Evolutionary conservation across 345 rosid genomes (phyloP).

Genomic region (Salix udensis): DNA sequence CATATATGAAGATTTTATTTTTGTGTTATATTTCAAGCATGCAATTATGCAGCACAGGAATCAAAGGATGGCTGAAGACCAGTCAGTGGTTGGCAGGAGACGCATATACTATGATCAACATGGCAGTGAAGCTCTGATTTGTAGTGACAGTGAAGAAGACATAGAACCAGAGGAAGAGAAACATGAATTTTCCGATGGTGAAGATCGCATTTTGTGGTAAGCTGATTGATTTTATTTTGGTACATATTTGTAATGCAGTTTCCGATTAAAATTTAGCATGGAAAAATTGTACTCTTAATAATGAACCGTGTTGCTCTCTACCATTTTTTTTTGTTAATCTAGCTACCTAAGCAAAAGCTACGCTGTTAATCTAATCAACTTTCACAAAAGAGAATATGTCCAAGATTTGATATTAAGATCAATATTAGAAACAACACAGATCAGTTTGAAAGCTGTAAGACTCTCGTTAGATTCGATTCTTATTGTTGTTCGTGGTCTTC

Average conservation of each 20-base stretch:
- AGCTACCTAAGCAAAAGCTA: not conserved
- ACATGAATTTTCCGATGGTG: conserved; percentile 74
- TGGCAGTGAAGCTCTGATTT: conserved; percentile 90
- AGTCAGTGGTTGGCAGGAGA: conserved; percentile 96
- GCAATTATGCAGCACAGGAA: conserved; percentile 61
- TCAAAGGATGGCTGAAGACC: conserved; percentile 99
- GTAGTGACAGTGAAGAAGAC: conserved; percentile 97
- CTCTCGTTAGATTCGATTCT: not conserved
- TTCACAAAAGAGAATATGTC: not conserved
- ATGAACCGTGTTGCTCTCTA: not conserved
- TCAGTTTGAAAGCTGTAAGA: not conserved
- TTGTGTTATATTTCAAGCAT: conserved; percentile 39
- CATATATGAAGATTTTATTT: conserved; percentile 19
- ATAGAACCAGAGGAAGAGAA: conserved; percentile 77
- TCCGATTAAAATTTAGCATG: not conserved
- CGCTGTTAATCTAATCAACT: not conserved
- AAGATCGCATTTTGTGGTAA: conserved; percentile 82
- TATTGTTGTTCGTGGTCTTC: not conserved
- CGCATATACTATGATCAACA: conserved; percentile 92
- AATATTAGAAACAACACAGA: not conserved
- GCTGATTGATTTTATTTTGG: conserved; percentile 11
- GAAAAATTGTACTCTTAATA: not conserved
- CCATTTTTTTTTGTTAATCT: not conserved
- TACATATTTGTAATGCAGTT: not conserved
- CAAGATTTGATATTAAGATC: not conserved